Base-by-base conservation (phyloP, 2,329 filamentous ascomycete species). In the Neofusicoccum laricinum region DNA sequence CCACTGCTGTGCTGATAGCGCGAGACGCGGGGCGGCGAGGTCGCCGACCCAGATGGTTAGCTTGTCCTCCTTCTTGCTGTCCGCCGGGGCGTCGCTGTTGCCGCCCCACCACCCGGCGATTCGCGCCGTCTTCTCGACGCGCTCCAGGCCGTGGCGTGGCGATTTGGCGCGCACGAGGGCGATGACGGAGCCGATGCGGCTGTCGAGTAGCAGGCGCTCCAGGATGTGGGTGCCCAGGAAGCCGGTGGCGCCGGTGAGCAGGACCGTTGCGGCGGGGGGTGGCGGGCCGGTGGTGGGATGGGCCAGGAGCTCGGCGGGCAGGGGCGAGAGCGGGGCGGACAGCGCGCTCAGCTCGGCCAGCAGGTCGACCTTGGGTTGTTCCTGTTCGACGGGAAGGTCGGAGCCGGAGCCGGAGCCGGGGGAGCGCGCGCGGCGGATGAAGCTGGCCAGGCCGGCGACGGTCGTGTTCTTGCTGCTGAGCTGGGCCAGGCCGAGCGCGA, bases 401-500 rank as follows among this genome's bases (percentile, higher is more conserved):
- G 45, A 48, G 45, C 45, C 45, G 25, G 45, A 48, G 45, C 45
- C 45, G 4, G 25, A 30, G 25, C 25, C 4, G 25, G 25, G 25
- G 17, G 45, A 48, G 45, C 45, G 45, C 17, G 45, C 45, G 45
- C 45, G 45, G 19, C 45, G 45, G 45, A 48, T 19, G 45, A 48
- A 48, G 17, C 25, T 19, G 14, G 45, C 45, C 17, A 48, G 45
- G 45, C 45, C 45, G 45, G 17, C 25, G 45, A 48, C 45, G 19
- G 45, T 48, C 45, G 45, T 48, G 45, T 48, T 48, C 10, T 25
- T 48, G 45, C 45, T 48, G 45, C 45, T 48, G 15, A 71, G 68
- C 34, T 71, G 63, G 4, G 61, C 64, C 0, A 69, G 65, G 21
- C 36, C 65, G 17, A 72, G 51, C 4, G 46, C 34, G 40, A 71